Base-by-base conservation (phyloP, 2,329 filamentous ascomycete genomes). In the Verticillium klebahnii region DNA sequence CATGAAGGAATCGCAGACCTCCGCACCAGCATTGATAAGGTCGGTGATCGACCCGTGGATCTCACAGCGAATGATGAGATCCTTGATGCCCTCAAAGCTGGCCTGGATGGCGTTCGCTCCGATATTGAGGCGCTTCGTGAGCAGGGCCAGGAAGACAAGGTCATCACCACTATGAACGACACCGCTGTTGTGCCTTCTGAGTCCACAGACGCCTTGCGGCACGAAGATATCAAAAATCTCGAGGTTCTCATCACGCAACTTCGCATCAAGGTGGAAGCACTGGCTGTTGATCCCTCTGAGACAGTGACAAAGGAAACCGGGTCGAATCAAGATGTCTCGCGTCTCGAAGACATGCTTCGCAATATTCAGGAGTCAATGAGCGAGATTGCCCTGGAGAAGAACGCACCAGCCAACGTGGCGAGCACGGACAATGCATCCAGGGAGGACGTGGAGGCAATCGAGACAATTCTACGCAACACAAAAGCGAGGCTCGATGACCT, bases 61-160 rank as follows among this genome's bases (percentile, higher is more conserved):
- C 83, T 94, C 74, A 93, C 90, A 0, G 88, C 92, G 62, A 94
- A 91, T 63, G 91, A 96, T 66, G 93, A 97, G 74, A 93, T 97
- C 59, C 81, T 97, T 1, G 91, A 97, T 63, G 92, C 91, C 0
- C 82, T 98, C 61, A 96, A 90, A 72, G 84, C 88, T n/a, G 93
- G 93, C 0, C 80, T 98, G 9, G 87, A 90, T 54, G 84, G 83
- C 45, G 82, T 98, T 17, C 88, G 88, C 60, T 82, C 85, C 2
- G 93, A 97, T 57, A 91, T 97, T 66, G 90, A 93, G 61, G 82
- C 83, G 23, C 81, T 97, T 45, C 90, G 90, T n/a, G 86, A 89
- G 29, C 77, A 75, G 52, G 76, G 71, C 64, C 73, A 74, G 45
- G 78, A 77, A 52, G 79, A 80, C 56, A 77, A 75, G 34, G 84